These are phyloP conservation scores for Oryza longistaminata DNA, from an alignment of 176 grass and related monocot genomes.

Conservation along the genomic window DNA sequence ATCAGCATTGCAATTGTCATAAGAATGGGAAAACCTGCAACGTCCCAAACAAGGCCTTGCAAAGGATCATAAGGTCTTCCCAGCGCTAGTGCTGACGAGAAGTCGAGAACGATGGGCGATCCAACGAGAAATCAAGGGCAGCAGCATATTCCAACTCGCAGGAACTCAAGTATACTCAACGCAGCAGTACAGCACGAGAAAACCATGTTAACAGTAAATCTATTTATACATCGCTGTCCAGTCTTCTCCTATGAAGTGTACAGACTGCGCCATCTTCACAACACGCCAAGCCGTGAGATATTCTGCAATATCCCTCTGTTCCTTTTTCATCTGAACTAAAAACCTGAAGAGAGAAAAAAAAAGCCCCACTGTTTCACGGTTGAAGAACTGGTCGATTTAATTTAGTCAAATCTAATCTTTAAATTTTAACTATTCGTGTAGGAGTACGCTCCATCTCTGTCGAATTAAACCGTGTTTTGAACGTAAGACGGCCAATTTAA, in stretches of 20 bases:
- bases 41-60: too few species aligned
- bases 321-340: not conserved
- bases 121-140: constrained; percentile 1
- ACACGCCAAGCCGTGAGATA: constrained; percentile 40
- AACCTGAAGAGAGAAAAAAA: not conserved
- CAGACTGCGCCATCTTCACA: constrained; percentile 23
- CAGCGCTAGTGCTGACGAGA: not conserved
- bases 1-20: too few species aligned
- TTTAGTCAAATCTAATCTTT: not conserved
- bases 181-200: too few species aligned
- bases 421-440: not conserved
- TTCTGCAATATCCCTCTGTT: not conserved
- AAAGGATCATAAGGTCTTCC: too few species aligned
- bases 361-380: not conserved
- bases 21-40: too few species aligned
- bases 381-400: not conserved
- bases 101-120: not conserved
- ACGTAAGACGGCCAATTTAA: not conserved
- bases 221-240: constrained; percentile 13
- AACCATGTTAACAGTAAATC: not conserved
- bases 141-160: constrained; percentile 23
- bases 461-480: not conserved
- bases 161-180: not conserved
- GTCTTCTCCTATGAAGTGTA: constrained; percentile 30
- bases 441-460: not conserved